A percentile compares a stretch with the other conserved stretches of the same genome.
Evolutionary conservation across 805 yeast species (phyloP).

Genomic region (Clavispora vitiphila): DNA sequence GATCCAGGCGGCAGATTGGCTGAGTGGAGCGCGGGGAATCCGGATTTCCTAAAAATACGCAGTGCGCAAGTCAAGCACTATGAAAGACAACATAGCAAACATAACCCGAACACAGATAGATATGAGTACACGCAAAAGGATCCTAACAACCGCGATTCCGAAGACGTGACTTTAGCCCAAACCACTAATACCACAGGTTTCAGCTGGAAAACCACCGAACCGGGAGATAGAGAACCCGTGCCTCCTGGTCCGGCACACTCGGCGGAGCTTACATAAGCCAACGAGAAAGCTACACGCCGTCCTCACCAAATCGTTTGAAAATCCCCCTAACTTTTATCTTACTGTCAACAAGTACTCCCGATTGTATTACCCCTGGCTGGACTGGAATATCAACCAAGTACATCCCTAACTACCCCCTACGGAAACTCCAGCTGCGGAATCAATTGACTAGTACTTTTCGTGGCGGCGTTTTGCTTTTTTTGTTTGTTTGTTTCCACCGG

Average conservation of each 20-base stretch:
- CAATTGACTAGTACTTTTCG: not conserved
- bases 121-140: too few relatives aligned
- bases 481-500: not conserved
- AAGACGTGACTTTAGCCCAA: too few relatives aligned
- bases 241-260: not conserved
- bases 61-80: too few relatives aligned
- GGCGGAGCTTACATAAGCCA: constrained; percentile 2
- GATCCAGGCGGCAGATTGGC: too few relatives aligned
- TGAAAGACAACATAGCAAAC: too few relatives aligned
- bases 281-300: constrained; percentile 1
- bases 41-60: not conserved
- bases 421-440: not conserved
- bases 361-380: constrained; percentile 1
- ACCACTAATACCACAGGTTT: too few relatives aligned
- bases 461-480: not conserved
- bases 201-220: too few relatives aligned
- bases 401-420: not conserved
- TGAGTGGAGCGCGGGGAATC: too few relatives aligned
- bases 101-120: too few relatives aligned
- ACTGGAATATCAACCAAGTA: not conserved
- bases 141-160: too few relatives aligned
- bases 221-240: not conserved
- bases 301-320: constrained; percentile 34
- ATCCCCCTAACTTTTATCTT: constrained; percentile 97
- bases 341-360: constrained; percentile 35